These are phyloP conservation scores for Venustampulla echinocandica DNA, from an alignment of 495 filamentous ascomycete species.

Conservation along the genomic window DNA sequence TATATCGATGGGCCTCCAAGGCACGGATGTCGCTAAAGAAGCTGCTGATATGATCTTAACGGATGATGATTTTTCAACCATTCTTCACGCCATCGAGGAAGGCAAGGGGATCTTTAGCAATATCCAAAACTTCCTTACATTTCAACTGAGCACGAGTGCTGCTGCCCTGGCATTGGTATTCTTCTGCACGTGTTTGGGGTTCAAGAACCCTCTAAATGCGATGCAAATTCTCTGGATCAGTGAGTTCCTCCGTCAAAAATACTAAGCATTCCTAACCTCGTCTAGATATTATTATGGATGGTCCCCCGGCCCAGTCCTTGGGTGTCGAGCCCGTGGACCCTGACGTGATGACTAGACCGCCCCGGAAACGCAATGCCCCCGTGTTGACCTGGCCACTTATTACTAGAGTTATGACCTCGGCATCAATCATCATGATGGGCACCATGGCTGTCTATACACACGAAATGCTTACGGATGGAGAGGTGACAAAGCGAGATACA, in stretches of 20 bases:
- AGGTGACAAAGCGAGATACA: constrained; percentile 85
- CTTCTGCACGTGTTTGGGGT: constrained; percentile 81
- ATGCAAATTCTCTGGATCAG: constrained; percentile 99
- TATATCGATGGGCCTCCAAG: constrained; percentile 90
- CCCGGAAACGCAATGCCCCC: constrained; percentile 71
- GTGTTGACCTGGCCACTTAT: constrained; percentile 80
- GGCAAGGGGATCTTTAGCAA: constrained; percentile 99
- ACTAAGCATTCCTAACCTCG: constrained; percentile 3
- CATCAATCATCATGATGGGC: constrained; percentile 79
- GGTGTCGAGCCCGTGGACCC: constrained; percentile 95
- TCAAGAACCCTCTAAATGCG: constrained; percentile 89
- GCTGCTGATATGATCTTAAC: constrained; percentile 99
- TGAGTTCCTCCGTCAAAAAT: constrained; percentile 37
- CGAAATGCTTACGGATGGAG: constrained; percentile 72
- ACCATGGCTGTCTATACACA: constrained; percentile 84
- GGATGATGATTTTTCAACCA: constrained; percentile 96
- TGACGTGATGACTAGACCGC: constrained; percentile 85
- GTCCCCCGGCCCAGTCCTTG: constrained; percentile 91
- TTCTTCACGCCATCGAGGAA: constrained; percentile 92
- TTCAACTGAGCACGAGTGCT: constrained; percentile 94
- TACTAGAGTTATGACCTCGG: constrained; percentile 77
- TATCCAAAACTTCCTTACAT: constrained; percentile 98
- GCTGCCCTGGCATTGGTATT: constrained; percentile 88
- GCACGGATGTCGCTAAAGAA: constrained; percentile 97
- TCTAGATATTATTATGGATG: constrained; percentile 97